Evolutionary conservation across 2,329 filamentous ascomycete genomes (phyloP), one percentile per base, ranked within the genome.

Genomic region (Botrytis medusae): DNA sequence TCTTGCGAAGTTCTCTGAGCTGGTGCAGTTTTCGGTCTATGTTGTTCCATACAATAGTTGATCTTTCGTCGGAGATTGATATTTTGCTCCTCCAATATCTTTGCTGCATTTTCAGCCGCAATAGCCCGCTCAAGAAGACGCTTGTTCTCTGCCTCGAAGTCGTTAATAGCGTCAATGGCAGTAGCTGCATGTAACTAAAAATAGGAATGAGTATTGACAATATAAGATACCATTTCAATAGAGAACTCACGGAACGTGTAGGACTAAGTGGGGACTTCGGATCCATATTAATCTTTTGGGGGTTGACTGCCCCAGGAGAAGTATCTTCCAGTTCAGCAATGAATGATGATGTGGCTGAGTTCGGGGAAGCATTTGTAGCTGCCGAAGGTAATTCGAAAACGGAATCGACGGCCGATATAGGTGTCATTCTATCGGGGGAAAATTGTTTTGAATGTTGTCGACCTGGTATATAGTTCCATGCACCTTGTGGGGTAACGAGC

Each of bases 321-420:
- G 77, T 80, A 54, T 79, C 78, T 70, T 80, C 78, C 7, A 80
- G 59, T 59, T 80, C 78, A 5, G 76, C 77, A 48, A 77, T 68
- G 42, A 75, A 75, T 8, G 76, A 76, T 22, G 76, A 75, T 46
- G 68, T 65, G 9, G 75, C 75, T 1, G 77, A 77, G 60, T 73
- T 73, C 16, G 75, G 74, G 18, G 76, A 78, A 18, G 67, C 68
- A 22, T 69, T 67, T 4, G 71, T 57, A 5, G 29, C n/a, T 59
- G 62, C 70, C 4, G 74, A 74, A 25, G 76, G 71, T 42, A 76
- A 67, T 44, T 79, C 77, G 54, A 79, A 79, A 16, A 79, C 69
- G 3, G 78, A 75, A n/a, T 78, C 77, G 2, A 78, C 75, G 25
- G 76, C 73, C 18, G 78, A 79, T 16, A 71, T 32, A 16, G 78